Evolutionary conservation across 495 filamentous ascomycete genomes (phyloP).

Genomic region (Oleoguttula mirabilis): DNA sequence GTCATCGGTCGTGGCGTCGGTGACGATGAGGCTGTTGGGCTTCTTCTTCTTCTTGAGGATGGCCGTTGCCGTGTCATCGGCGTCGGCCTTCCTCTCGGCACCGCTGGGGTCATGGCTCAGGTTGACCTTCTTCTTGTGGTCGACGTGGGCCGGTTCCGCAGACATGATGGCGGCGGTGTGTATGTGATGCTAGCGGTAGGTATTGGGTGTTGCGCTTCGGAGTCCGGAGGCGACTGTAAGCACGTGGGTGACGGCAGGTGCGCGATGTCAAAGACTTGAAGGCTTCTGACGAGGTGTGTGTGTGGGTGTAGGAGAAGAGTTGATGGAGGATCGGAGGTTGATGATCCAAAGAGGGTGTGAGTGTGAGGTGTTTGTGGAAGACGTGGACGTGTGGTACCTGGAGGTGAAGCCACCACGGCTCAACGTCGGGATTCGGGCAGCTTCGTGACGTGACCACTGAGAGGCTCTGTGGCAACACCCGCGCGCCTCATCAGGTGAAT

Average conservation of each 20-base stretch:
- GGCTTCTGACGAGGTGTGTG: no score
- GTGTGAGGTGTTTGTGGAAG: no score
- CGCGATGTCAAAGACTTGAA: no score
- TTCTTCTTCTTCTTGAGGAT: slow-evolving; percentile 99
- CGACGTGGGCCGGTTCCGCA: slow-evolving; percentile 58
- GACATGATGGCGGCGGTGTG: slow-evolving; percentile 41
- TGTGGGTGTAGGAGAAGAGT: no score
- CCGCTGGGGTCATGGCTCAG: slow-evolving; percentile 38
- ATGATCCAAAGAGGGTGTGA: no score
- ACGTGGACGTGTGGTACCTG: no score
- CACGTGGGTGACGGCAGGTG: not conserved
- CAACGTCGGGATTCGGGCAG: no score
- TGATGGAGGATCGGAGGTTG: no score
- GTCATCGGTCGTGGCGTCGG: slow-evolving; percentile 96
- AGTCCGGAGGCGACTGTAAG: not conserved
- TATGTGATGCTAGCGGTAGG: not conserved
- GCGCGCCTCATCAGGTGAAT: no score
- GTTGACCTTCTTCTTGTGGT: slow-evolving; percentile 79
- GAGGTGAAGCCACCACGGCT: no score
- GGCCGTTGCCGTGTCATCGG: slow-evolving; percentile 87
- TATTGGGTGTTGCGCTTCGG: not conserved
- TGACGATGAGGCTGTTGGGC: slow-evolving; percentile 96
- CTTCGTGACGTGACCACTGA: no score
- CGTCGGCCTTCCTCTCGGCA: slow-evolving; percentile 22
- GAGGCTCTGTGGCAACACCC: no score